Evolutionary conservation across 2,329 filamentous ascomycete genomes (phyloP), one percentile per base, ranked within the genome.

Genomic region (Diaporthe sp.): DNA sequence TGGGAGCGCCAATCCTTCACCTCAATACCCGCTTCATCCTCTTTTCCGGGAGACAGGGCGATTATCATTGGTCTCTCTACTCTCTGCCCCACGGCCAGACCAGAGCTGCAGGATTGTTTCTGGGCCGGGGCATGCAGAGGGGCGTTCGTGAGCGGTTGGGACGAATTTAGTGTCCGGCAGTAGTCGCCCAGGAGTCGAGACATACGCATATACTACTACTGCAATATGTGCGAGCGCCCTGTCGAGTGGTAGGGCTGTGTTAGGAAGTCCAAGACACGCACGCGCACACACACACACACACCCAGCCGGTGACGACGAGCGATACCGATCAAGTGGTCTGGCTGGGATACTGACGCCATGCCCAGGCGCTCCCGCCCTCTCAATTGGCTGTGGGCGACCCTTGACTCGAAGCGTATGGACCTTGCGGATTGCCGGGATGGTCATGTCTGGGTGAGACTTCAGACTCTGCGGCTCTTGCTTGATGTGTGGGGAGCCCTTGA

Each of bases 391-490:
- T 50, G 19, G 47, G 52, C n/a, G 57, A 72, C 66, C 72, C 72
- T 76, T 58, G 72, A 55, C 60, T 64, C 69, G 72, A 66, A 70
- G 73, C 60, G 52, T 71, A 71, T 50, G 67, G 60, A 57, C 30
- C 60, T 72, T 57, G 64, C 38, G 67, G 45, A 40, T 40, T 40
- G 30, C 74, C 45, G 66, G 74, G 74, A 73, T 75, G 55, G n/a
- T 73, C 74, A 70, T 70, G 74, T 73, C 64, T 73, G 71, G 74
- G 45, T 70, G 74, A 73, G 74, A 75, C 71, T 73, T 50, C 57
- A 70, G 35, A 73, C 64, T 57, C 38, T 75, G 74, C 67, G 74
- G 71, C 71, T 75, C 74, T 74, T 74, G 30, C 57, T 66, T 58
- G 55, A 72, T 45, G 71, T 69, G 64, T 73, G 71, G 66, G 57